Evolutionary conservation across 306 rosid genomes (phyloP).

Genomic region (Chamaecrista fasciculata): DNA sequence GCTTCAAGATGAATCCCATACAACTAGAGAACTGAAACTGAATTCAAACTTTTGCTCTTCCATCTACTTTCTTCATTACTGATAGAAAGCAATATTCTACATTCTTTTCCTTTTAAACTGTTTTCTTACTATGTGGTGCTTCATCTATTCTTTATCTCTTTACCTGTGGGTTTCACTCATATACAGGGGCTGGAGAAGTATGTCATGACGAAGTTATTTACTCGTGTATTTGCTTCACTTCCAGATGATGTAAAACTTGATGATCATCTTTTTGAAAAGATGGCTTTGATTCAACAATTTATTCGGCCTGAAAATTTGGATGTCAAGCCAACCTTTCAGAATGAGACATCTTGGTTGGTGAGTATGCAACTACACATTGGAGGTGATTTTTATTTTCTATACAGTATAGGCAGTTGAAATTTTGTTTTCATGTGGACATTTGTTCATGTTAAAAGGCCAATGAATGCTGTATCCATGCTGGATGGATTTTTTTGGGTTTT

Average conservation of each 20-base stretch:
- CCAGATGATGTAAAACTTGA: constrained; percentile 84
- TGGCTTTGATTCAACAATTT: constrained; percentile 86
- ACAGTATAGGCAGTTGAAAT: neutral
- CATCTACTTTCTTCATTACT: constrained; percentile 1
- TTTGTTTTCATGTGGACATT: neutral
- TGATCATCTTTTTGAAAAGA: constrained; percentile 76
- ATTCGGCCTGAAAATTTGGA: constrained; percentile 93
- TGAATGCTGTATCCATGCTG: neutral
- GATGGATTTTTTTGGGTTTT: constrained; percentile 20
- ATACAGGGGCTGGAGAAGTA: constrained; percentile 98
- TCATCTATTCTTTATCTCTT: constrained; percentile 28
- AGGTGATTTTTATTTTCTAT: neutral
- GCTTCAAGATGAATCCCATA: constrained; percentile 5
- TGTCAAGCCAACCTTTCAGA: constrained; percentile 73
- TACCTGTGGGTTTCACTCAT: constrained; percentile 27
- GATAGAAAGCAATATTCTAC: constrained; percentile 9
- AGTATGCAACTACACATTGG: constrained; percentile 38
- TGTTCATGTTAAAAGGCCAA: constrained; percentile 3
- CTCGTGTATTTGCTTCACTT: constrained; percentile 89
- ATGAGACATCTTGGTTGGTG: constrained; percentile 97
- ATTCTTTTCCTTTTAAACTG: constrained; percentile 5
- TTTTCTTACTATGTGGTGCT: constrained; percentile 12
- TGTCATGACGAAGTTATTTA: constrained; percentile 95
- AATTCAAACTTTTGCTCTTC: neutral
- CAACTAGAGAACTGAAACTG: neutral